Evolutionary conservation across 2,329 filamentous ascomycete genomes (phyloP).

Genomic region (Botrytis medusae): DNA sequence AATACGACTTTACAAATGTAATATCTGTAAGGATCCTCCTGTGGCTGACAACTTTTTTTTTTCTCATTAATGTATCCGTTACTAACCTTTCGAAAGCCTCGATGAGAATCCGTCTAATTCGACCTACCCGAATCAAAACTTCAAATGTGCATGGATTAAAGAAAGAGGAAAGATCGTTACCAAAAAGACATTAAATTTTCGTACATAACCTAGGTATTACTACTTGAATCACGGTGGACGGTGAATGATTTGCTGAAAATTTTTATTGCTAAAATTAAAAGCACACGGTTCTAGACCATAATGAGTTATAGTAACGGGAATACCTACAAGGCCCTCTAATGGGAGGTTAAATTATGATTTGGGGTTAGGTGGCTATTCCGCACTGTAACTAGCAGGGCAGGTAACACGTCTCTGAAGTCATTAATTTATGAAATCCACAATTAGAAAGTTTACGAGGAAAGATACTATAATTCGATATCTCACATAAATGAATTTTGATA

Average conservation of each 20-base stretch:
- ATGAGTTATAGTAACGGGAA: background rate
- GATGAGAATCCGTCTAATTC: background rate
- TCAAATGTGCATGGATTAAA: background rate
- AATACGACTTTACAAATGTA: background rate
- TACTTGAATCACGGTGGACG: constrained; percentile 1
- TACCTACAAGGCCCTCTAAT: background rate
- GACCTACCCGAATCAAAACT: background rate
- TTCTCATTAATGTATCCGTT: background rate
- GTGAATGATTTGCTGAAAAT: constrained; percentile 2
- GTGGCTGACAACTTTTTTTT: constrained; percentile 5
- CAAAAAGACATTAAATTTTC: background rate
- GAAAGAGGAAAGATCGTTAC: background rate
- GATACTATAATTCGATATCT: constrained; percentile 12
- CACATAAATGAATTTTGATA: background rate
- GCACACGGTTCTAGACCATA: background rate
- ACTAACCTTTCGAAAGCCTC: too few relatives aligned
- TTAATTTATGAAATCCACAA: constrained; percentile 1
- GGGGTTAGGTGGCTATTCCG: background rate
- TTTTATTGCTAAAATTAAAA: background rate
- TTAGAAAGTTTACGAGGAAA: constrained; percentile 2
- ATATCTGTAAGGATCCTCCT: constrained; percentile 18
- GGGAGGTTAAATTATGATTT: background rate
- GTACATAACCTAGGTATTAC: background rate
- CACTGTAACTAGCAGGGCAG: constrained; percentile 3
- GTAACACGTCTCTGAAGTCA: constrained; percentile 5